Percentiles rank a stretch among this genome's conserved stretches.
phyloP scores from a whole-genome alignment of 129 eudicot species.

The Escallonia herrerae region DNA sequence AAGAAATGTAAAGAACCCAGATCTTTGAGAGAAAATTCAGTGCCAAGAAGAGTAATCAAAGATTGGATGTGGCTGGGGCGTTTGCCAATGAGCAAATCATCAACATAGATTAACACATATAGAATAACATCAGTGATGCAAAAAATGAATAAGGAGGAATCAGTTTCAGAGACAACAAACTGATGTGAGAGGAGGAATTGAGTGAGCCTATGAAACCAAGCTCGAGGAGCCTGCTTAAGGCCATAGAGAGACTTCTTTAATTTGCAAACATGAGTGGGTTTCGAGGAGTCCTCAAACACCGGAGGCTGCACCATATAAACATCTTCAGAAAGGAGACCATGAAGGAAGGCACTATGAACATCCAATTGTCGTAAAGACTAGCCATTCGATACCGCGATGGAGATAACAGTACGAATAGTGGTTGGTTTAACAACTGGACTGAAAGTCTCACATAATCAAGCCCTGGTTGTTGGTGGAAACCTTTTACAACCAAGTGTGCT shows the following conservation, averaged over 20 bases:
- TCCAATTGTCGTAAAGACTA: background rate
- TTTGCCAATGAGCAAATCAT: no score
- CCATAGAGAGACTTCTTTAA: background rate
- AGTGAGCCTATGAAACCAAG: no score
- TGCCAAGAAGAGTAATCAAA: background rate
- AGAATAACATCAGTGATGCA: no score
- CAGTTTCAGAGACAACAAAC: background rate
- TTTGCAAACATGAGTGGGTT: background rate
- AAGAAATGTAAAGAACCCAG: background rate
- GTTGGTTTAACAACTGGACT: no score
- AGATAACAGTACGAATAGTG: no score
- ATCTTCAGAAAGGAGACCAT: background rate
- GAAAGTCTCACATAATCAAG: no score
- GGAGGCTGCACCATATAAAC: background rate
- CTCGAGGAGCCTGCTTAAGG: background rate
- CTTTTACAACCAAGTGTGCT: no score
- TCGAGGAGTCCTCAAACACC: background rate
- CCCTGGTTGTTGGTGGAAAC: no score
- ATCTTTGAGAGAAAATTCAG: background rate
- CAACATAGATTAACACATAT: no score
- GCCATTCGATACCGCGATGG: no score
- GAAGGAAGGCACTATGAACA: background rate
- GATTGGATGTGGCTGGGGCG: no score
- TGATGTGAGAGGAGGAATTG: background rate
- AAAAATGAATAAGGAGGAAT: background rate